phyloP scores from a whole-genome alignment of 176 grass and related monocot genomes.

The Neostapfia colusana region DNA sequence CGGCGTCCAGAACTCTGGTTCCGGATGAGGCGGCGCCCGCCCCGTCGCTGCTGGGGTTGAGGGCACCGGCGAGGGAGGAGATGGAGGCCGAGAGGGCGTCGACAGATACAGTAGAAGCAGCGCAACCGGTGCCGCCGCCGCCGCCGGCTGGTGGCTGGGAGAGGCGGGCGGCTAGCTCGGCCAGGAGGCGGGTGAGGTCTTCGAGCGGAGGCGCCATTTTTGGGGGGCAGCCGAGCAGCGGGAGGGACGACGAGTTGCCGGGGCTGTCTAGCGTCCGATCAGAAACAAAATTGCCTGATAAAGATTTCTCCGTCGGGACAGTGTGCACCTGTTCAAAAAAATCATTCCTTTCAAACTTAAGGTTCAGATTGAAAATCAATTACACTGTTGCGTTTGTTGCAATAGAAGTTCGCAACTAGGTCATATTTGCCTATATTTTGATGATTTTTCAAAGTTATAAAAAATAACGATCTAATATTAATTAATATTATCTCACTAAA shows the following conservation, averaged over 20 bases:
- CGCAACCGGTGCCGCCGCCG: not conserved
- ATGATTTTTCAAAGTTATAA: too few relatives aligned
- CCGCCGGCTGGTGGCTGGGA: not conserved
- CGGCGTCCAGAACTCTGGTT: constrained; percentile 63
- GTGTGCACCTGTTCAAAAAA: too few relatives aligned
- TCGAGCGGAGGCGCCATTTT: constrained; percentile 44
- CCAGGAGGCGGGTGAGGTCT: constrained; percentile 46
- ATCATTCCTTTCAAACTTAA: too few relatives aligned
- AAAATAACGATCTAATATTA: too few relatives aligned
- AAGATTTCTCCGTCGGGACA: too few relatives aligned
- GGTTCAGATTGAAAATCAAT: too few relatives aligned
- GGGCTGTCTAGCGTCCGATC: too few relatives aligned
- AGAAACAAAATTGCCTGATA: too few relatives aligned
- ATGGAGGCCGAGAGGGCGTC: constrained; percentile 25
- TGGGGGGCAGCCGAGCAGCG: not conserved
- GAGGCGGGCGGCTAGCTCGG: constrained; percentile 45
- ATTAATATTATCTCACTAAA: too few relatives aligned
- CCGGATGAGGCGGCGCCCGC: constrained; percentile 12
- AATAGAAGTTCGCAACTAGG: too few relatives aligned
- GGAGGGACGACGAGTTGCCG: not conserved
- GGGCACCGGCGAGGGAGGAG: constrained; percentile 60
- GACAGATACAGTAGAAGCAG: not conserved
- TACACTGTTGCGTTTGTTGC: too few relatives aligned
- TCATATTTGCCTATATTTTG: too few relatives aligned
- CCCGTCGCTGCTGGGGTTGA: constrained; percentile 32